phyloP scores from a whole-genome alignment of 768 basidiomycete species.

The Boletus sensibilis region DNA sequence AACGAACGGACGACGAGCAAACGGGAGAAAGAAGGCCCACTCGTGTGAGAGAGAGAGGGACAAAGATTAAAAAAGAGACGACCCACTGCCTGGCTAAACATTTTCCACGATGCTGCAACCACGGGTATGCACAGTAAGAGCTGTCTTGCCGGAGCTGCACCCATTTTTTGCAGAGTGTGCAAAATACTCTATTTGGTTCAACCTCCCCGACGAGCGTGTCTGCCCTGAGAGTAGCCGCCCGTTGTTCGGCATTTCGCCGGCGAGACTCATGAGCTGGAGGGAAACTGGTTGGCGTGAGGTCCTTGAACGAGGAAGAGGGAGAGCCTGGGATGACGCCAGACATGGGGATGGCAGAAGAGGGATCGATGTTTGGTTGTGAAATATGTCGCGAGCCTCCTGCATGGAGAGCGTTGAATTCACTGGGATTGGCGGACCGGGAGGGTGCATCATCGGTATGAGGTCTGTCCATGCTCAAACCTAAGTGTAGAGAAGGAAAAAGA shows the following conservation, averaged over 20 bases:
- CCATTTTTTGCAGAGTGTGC: conserved; percentile 76
- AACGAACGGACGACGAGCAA: conserved; percentile 2
- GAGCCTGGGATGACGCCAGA: conserved; percentile 26
- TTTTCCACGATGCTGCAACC: conserved; percentile 75
- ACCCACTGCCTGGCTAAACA: conserved; percentile 72
- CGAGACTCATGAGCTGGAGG: conserved; percentile 63
- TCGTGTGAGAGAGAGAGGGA: conserved; percentile 10
- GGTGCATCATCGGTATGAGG: conserved; percentile 22
- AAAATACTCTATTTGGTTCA: conserved; percentile 74
- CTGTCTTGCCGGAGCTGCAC: conserved; percentile 78
- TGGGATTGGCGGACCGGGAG: conserved; percentile 32
- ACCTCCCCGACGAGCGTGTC: conserved; percentile 67
- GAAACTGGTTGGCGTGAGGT: conserved; percentile 57
- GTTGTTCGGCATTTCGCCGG: conserved; percentile 75
- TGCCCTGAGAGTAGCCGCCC: conserved; percentile 65
- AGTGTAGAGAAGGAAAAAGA: conserved; percentile 4
- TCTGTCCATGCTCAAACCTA: conserved; percentile 4
- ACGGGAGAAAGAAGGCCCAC: not conserved
- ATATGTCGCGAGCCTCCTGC: conserved; percentile 25
- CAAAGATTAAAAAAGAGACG: not conserved
- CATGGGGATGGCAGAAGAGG: conserved; percentile 7
- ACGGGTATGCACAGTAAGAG: conserved; percentile 79
- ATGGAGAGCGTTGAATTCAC: conserved; percentile 16
- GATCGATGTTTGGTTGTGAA: conserved; percentile 10
- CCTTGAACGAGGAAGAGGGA: conserved; percentile 48